Evolutionary conservation across 495 filamentous ascomycete genomes (phyloP), one percentile per base, ranked within the genome.

Genomic region (Xylaria intraflava): DNA sequence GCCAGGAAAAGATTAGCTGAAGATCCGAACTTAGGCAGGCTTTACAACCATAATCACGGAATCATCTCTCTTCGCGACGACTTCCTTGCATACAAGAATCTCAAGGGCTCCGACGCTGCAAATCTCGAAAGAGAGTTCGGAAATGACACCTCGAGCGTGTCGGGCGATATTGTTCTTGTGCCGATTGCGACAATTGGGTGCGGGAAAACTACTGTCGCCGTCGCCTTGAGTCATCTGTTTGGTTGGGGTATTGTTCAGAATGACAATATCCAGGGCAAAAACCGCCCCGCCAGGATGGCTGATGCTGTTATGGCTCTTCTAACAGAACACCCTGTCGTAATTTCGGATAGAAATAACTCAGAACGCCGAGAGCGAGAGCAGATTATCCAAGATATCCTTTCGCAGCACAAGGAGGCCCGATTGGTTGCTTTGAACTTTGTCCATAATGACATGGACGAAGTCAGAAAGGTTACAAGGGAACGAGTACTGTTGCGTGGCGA

Each of bases 201-300:
- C 61, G 93, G 93, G 20, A 98, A 98, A 78, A 97, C 93, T 0
- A 98, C 93, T 0, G 71, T 98, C 36, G 90, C 88, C 6, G 62
- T 95, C 30, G 91, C 90, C 6, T 72, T 98, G 12, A 77, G 73
- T 14, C 85, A 89, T 58, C 78, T 98, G 2, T 98, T 96, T 53
- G 82, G 77, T 40, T 98, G 93, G 90, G 92, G 87, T 26, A 90
- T 96, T 66, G 75, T 96, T 35, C 93, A 98, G 64, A 98, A 98
- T 62, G 93, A 98, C 69, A 94, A 97, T 64, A 92, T 98, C 44
- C 79, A 77, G n/a, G 87, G 86, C 47, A 82, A 83, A 65, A 76
- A 76, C 46, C 86, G 89, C 27, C 85, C 88, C 5, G 78, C 82
- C 50, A 74, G 76, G 27, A 96, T 96, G 64, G 84, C 83, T 8